Base-by-base conservation (phyloP, 2,329 filamentous ascomycete genomes). In the Alternaria gansuensis region DNA sequence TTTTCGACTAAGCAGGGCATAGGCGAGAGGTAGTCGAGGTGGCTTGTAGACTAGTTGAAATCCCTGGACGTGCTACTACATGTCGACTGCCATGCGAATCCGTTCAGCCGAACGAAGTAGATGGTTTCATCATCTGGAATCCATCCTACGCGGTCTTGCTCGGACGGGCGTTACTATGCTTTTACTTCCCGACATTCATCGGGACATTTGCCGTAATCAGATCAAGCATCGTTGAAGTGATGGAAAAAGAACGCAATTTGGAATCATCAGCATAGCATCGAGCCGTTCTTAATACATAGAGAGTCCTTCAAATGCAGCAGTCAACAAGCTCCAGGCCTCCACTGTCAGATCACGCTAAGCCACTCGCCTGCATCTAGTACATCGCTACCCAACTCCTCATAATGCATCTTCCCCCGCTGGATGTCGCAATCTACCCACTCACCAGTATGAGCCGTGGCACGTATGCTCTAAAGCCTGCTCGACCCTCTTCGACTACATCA, bases 371-470 rank as follows among this genome's bases (percentile, higher is more conserved):
- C 54, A 55, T 60, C 54, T 59, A 50, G 41, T 57, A 48, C 63
- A 57, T 37, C 43, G 34, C 40, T 54, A 39, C 51, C 39, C 44
- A 45, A n/a, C 51, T 61, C 40, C 64, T 71, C 64, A 75, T 68
- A 68, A 78, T 77, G 76, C 75, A 77, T 53, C 65, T 77, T 14
- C 72, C 74, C 51, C 74, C 76, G 31, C 67, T 76, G 40, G 70
- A 76, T 59, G 64, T 77, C 60, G 68, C 69, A 31, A 63, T 73
- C 49, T 73, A 72, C 59, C 70, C 72, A 9, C 51, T 74, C 49
- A 65, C 68, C 52, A 74, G 70, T 57, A 78, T 78, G 75, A 74
- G 73, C 62, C 69, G 72, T 56, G 74, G 71, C 23, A 62, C 66
- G 43, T 70, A 71, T 54, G 55, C 58, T 52, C 63, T 65, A 45